A percentile compares a stretch with the other conserved stretches of the same genome.
Conservation (phyloP, 257 asterid species). For the Nicotiana tomentosiformis region DNA sequence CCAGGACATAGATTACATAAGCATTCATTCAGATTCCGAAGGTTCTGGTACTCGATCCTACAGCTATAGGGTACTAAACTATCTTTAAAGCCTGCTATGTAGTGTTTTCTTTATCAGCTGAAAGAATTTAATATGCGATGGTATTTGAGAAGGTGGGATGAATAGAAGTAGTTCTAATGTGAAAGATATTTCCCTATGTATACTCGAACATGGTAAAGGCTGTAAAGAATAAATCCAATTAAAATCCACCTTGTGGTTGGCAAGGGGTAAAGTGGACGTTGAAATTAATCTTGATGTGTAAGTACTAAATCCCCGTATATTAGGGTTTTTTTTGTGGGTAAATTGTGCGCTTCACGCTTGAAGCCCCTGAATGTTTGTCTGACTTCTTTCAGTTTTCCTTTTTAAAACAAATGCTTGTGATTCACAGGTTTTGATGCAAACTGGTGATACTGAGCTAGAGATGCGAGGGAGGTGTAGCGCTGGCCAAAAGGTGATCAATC, state of each 20-base stretch:
- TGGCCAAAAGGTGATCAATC: conserved; percentile 77
- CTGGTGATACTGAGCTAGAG: conserved; percentile 95
- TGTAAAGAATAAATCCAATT: too few species aligned
- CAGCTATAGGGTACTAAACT: conserved; percentile 71
- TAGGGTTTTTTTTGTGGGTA: not conserved
- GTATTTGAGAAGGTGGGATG: not conserved
- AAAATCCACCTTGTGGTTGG: not conserved
- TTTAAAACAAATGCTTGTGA: not conserved
- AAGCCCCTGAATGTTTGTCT: not conserved
- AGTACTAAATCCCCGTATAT: not conserved
- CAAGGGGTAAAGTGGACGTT: not conserved
- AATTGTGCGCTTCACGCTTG: not conserved
- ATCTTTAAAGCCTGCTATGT: not conserved
- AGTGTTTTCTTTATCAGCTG: not conserved
- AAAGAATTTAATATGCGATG: not conserved
- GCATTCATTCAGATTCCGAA: conserved; percentile 96
- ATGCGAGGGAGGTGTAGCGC: conserved; percentile 99
- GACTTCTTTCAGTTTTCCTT: not conserved
- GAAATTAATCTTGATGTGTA: not conserved
- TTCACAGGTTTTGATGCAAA: conserved; percentile 86
- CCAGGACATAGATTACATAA: conserved; percentile 92
- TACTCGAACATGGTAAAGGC: not conserved
- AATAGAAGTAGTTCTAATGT: not conserved
- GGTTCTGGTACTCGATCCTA: conserved; percentile 95
- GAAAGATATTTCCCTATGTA: not conserved